Conservation (phyloP, 768 basidiomycete species). For the Kockovaella imperatae region DNA sequence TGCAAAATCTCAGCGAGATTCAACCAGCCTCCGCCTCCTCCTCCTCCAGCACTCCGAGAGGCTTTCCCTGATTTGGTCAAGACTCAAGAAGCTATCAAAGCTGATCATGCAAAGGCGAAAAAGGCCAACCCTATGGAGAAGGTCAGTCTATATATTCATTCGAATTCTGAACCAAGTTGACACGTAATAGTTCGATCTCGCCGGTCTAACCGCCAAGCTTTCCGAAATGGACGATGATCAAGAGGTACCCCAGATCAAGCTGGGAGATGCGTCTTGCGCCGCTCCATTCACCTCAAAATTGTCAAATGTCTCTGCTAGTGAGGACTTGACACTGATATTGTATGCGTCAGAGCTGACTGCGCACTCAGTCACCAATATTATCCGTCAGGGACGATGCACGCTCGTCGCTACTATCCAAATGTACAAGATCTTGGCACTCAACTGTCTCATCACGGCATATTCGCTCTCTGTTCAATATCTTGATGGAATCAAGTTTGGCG, state of each 20-base stretch:
- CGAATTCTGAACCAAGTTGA: constrained; percentile 9
- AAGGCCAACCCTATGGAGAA: constrained; percentile 84
- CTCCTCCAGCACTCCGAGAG: constrained; percentile 78
- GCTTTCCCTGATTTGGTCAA: constrained; percentile 82
- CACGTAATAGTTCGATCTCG: constrained; percentile 61
- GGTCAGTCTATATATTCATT: constrained; percentile 49
- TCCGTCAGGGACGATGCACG: constrained; percentile 96
- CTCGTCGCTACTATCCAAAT: constrained; percentile 98
- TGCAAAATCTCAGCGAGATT: constrained; percentile 81
- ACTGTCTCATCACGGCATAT: constrained; percentile 98
- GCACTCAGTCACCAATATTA: constrained; percentile 81
- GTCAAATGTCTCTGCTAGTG: constrained; percentile 92
- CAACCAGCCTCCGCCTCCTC: constrained; percentile 86
- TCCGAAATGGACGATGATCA: constrained; percentile 87
- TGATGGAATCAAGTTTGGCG: constrained; percentile 98
- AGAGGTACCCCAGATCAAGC: constrained; percentile 94
- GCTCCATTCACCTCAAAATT: constrained; percentile 98
- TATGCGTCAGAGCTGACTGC: background rate
- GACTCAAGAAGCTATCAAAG: constrained; percentile 73
- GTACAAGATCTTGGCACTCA: constrained; percentile 98
- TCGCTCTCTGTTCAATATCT: constrained; percentile 94
- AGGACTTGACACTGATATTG: constrained; percentile 36
- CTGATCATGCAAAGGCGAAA: constrained; percentile 55
- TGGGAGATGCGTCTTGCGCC: constrained; percentile 98
- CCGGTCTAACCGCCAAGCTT: constrained; percentile 71